These are phyloP conservation scores for Ophiostoma montium DNA, from an alignment of 2,329 filamentous ascomycete species.

Conservation along the genomic window DNA sequence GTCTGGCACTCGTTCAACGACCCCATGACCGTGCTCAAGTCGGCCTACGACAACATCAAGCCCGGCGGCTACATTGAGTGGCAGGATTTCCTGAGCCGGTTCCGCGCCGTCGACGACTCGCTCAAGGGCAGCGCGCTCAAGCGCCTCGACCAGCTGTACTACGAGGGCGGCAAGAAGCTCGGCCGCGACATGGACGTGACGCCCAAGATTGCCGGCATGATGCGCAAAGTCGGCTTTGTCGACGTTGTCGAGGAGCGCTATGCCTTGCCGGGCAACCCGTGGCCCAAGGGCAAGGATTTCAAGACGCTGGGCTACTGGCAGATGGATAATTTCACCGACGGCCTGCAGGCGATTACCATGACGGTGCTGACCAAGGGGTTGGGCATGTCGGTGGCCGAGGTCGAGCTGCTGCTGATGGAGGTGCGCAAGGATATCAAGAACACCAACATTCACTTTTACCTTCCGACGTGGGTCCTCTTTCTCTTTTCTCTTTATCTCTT, in stretches of 20 bases:
- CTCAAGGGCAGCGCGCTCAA: constrained; percentile 19
- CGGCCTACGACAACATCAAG: constrained; percentile 20
- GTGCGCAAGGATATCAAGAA: constrained; percentile 14
- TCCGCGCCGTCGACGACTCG: constrained; percentile 20
- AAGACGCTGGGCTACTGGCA: constrained; percentile 19
- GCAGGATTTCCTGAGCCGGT: constrained; percentile 21
- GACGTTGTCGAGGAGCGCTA: constrained; percentile 18
- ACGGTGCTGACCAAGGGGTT: constrained; percentile 16
- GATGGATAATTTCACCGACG: constrained; percentile 18
- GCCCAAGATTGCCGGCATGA: constrained; percentile 16
- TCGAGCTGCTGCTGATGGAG: constrained; percentile 16
- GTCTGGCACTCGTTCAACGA: constrained; percentile 14
- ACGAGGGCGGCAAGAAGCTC: constrained; percentile 17
- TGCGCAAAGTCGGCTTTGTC: constrained; percentile 19
- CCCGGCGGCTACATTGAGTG: constrained; percentile 24
- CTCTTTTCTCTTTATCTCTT: too few species aligned
- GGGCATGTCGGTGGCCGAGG: constrained; percentile 16
- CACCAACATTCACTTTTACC: constrained; percentile 14
- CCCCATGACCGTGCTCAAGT: constrained; percentile 13
- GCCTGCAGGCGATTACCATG: constrained; percentile 18
- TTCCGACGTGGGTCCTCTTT: constrained; percentile 8
- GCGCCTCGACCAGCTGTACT: constrained; percentile 19
- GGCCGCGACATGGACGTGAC: constrained; percentile 21
- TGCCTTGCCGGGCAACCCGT: constrained; percentile 18
- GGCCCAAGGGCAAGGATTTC: constrained; percentile 17